Percentiles rank a stretch among this genome's conserved stretches.
Conservation (phyloP, 1,284 basidiomycete genomes). For the Rhodofomes roseus region DNA sequence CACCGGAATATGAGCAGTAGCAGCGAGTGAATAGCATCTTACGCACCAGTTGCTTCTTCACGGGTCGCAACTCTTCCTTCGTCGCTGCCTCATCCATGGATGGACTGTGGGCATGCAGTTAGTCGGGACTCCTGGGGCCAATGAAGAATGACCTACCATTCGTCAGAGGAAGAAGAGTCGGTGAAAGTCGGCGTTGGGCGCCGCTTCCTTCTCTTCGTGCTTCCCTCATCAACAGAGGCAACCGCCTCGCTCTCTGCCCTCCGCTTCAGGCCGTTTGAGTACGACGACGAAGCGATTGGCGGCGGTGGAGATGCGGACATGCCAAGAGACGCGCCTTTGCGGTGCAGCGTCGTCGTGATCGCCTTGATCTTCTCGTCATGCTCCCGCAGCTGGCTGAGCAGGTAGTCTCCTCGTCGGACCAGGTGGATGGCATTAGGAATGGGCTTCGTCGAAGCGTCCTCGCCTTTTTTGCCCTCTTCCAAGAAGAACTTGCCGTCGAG, state of each 20-base stretch:
- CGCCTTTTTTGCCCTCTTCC: slow-evolving; percentile 91
- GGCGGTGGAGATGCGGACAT: slow-evolving; percentile 70
- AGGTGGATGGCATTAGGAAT: slow-evolving; percentile 98
- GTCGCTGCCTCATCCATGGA: slow-evolving; percentile 96
- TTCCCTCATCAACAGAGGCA: slow-evolving; percentile 70
- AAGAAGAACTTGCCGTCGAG: slow-evolving; percentile 95
- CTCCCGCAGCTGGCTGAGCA: slow-evolving; percentile 86
- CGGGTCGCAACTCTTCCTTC: slow-evolving; percentile 94
- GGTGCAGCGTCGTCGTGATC: slow-evolving; percentile 71
- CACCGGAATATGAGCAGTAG: background rate
- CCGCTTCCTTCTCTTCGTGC: slow-evolving; percentile 74
- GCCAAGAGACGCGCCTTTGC: slow-evolving; percentile 51
- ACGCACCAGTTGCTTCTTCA: slow-evolving; percentile 91
- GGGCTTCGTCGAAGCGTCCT: slow-evolving; percentile 74
- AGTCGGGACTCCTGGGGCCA: background rate
- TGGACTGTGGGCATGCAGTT: slow-evolving; percentile 46
- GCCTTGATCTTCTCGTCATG: slow-evolving; percentile 89
- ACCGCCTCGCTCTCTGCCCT: slow-evolving; percentile 81
- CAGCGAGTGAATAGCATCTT: background rate
- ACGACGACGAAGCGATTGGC: slow-evolving; percentile 65
- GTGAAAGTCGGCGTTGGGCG: slow-evolving; percentile 90
- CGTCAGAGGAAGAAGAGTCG: slow-evolving; percentile 84
- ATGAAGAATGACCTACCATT: slow-evolving; percentile 58
- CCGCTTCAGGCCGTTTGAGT: slow-evolving; percentile 55
- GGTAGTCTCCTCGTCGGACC: slow-evolving; percentile 94